These are phyloP conservation scores for Capsicum rhomboideum DNA, from an alignment of 257 asterid species.

Conservation along the genomic window DNA sequence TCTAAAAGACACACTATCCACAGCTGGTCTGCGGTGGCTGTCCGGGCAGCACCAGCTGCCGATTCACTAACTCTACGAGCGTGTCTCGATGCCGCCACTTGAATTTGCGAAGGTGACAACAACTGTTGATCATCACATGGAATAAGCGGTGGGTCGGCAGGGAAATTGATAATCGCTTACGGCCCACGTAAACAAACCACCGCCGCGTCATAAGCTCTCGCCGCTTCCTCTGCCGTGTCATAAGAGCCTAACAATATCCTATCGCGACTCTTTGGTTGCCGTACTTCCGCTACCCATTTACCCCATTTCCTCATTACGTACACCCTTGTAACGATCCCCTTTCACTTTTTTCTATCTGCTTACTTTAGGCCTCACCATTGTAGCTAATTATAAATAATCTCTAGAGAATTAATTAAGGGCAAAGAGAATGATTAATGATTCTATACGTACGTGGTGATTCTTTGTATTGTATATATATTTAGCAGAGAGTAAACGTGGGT, in stretches of 20 bases:
- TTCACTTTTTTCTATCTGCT: constrained; percentile 20
- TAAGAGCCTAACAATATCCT: constrained; percentile 78
- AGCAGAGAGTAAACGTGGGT: not conserved
- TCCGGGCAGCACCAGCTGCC: not conserved
- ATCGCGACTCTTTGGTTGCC: constrained; percentile 67
- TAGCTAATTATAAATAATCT: not conserved
- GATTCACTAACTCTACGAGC: constrained; percentile 22
- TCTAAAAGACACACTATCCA: not conserved
- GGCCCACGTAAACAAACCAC: constrained; percentile 57
- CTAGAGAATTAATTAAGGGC: not conserved
- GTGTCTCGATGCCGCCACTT: constrained; percentile 52
- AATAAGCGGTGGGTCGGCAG: constrained; percentile 42
- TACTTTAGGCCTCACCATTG: constrained; percentile 46
- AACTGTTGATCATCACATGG: constrained; percentile 3
- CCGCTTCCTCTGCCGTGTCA: constrained; percentile 71
- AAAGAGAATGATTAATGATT: not conserved
- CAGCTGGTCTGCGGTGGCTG: not conserved
- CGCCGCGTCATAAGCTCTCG: constrained; percentile 72
- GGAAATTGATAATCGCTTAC: constrained; percentile 52
- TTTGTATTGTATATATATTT: not conserved
- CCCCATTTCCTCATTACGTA: constrained; percentile 82
- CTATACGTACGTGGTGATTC: not conserved
- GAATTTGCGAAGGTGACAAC: constrained; percentile 51
- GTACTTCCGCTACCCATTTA: constrained; percentile 76
- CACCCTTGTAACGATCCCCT: constrained; percentile 47